Evolutionary conservation across 1,284 basidiomycete species (phyloP).

Genomic region (Ceratobasidium sp.): DNA sequence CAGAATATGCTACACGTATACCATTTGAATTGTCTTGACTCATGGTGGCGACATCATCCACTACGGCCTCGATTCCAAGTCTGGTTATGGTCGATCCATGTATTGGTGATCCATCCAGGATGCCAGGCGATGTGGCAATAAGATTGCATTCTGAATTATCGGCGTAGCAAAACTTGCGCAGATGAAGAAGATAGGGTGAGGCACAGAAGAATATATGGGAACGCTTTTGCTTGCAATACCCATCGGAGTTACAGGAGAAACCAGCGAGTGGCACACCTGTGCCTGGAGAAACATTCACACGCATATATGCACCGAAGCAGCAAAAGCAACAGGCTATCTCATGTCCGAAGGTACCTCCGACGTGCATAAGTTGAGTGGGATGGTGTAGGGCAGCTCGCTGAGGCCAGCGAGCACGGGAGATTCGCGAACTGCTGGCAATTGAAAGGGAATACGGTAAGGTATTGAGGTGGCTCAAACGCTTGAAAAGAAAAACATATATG

Average conservation of each 20-base stretch:
- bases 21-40: neutral
- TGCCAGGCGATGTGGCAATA: neutral
- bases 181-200: constrained; percentile 7
- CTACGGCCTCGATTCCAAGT: neutral
- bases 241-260: neutral
- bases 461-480: no score
- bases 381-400: no score
- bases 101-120: neutral
- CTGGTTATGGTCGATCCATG: neutral
- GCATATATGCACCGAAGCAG: neutral
- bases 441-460: no score
- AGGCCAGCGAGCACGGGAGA: no score
- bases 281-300: constrained; percentile 1
- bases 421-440: no score
- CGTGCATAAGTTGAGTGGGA: no score
- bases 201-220: neutral
- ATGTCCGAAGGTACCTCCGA: neutral
- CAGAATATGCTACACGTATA: neutral
- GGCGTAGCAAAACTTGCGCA: neutral
- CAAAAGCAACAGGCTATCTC: neutral
- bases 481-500: no score
- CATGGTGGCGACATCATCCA: neutral
- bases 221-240: neutral
- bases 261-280: neutral
- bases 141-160: neutral